These are phyloP conservation scores for Domatiomyces catenatus DNA, from an alignment of 2,329 filamentous ascomycete species.

Conservation along the genomic window DNA sequence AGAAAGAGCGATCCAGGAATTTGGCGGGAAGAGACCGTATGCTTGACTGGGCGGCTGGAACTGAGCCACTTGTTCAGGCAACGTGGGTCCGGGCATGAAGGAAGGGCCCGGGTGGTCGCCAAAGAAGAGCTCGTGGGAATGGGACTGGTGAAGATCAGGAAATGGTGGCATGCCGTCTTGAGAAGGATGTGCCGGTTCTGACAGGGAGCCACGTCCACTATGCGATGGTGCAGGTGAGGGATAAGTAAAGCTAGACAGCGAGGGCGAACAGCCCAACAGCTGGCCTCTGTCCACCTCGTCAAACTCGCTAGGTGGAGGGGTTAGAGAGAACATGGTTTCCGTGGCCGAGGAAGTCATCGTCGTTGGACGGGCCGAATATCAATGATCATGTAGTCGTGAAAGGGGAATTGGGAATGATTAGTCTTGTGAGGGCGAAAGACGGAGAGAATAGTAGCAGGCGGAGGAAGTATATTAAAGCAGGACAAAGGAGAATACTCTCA, in stretches of 20 bases:
- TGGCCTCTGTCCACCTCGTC: conserved; percentile 15
- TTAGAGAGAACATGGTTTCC: conserved; percentile 13
- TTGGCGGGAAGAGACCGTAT: conserved; percentile 13
- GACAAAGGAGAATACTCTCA: neutral
- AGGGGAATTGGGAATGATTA: neutral
- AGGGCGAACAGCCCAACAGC: conserved; percentile 14
- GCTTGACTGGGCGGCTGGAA: conserved; percentile 3
- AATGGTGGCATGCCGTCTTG: conserved; percentile 5
- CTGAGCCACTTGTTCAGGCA: conserved; percentile 8
- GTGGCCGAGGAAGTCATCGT: neutral
- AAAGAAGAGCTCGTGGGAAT: conserved; percentile 10
- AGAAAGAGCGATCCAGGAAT: conserved; percentile 11
- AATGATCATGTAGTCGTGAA: neutral
- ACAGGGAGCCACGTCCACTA: conserved; percentile 10
- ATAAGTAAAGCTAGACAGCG: conserved; percentile 11
- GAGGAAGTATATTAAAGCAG: neutral
- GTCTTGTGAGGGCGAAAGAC: neutral
- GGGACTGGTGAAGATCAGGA: conserved; percentile 7
- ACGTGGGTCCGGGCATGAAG: conserved; percentile 11
- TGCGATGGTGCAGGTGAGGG: conserved; percentile 15
- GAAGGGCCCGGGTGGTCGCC: conserved; percentile 9
- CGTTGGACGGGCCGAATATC: neutral
- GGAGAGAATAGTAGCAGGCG: neutral
- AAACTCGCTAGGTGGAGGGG: conserved; percentile 15
- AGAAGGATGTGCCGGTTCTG: conserved; percentile 10